Evolutionary conservation across 2,329 filamentous ascomycete species (phyloP).

Genomic region (Dothideomycetes sp.): DNA sequence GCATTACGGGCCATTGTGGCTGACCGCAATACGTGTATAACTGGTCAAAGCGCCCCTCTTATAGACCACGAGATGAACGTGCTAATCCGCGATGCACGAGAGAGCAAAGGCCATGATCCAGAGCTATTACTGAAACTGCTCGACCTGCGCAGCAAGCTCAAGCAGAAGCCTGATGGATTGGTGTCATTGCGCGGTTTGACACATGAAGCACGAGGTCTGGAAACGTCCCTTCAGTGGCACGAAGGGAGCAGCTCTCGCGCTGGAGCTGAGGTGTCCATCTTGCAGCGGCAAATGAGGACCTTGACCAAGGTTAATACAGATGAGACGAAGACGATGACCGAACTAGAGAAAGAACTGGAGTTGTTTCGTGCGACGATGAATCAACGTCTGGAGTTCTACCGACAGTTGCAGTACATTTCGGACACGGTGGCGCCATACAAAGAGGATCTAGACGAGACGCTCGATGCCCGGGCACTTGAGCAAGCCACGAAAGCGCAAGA

Average conservation of each 20-base stretch:
- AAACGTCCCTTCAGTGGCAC: constrained; percentile 49
- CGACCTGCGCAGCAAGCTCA: constrained; percentile 31
- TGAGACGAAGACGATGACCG: constrained; percentile 40
- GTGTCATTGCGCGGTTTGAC: constrained; percentile 62
- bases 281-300: constrained; percentile 50
- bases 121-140: constrained; percentile 44
- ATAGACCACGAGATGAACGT: constrained; percentile 60
- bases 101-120: constrained; percentile 58
- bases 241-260: constrained; percentile 43
- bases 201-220: constrained; percentile 55
- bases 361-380: constrained; percentile 74
- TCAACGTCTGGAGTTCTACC: constrained; percentile 75
- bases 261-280: constrained; percentile 52
- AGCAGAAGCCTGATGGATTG: constrained; percentile 39
- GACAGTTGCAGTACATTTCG: constrained; percentile 81
- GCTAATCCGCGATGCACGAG: constrained; percentile 28
- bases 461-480: constrained; percentile 40
- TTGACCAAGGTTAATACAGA: constrained; percentile 42
- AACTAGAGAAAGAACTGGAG: constrained; percentile 60
- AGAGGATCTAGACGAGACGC: constrained; percentile 45
- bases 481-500: constrained; percentile 37
- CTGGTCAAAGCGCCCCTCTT: constrained; percentile 65
- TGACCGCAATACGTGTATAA: constrained; percentile 66
- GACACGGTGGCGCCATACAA: constrained; percentile 73
- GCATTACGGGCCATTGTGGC: constrained; percentile 63